phyloP scores from a whole-genome alignment of 1,139 yeast genomes.

The Geotrichum histeridarum region DNA sequence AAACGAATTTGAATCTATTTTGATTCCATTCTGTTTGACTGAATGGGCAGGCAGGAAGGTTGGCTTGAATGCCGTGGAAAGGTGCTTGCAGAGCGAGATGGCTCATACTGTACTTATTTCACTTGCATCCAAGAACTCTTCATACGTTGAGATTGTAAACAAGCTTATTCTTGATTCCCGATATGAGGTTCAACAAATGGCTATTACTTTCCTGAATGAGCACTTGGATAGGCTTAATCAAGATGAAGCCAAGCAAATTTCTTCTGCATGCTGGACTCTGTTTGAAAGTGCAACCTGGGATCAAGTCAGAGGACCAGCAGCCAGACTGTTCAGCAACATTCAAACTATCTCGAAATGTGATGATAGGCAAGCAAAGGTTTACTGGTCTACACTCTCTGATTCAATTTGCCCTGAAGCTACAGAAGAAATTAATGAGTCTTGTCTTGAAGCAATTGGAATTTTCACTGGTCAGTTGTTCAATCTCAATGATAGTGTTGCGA shows the following conservation, averaged over 20 bases:
- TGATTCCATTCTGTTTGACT: slow-evolving; percentile 17
- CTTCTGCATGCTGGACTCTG: slow-evolving; percentile 36
- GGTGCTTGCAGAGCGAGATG: slow-evolving; percentile 19
- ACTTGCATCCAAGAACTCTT: background rate
- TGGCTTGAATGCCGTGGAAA: slow-evolving; percentile 15
- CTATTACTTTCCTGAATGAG: slow-evolving; percentile 35
- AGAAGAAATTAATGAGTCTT: slow-evolving; percentile 46
- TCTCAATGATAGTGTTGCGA: slow-evolving; percentile 14
- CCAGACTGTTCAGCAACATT: slow-evolving; percentile 40
- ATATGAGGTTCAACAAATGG: slow-evolving; percentile 49
- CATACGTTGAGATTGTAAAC: slow-evolving; percentile 6
- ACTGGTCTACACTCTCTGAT: slow-evolving; percentile 30
- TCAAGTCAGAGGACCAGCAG: slow-evolving; percentile 43
- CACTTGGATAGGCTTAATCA: slow-evolving; percentile 18
- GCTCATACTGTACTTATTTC: slow-evolving; percentile 12
- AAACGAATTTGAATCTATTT: slow-evolving; percentile 5
- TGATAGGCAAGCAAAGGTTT: slow-evolving; percentile 18
- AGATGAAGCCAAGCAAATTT: slow-evolving; percentile 11
- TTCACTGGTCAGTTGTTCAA: slow-evolving; percentile 32
- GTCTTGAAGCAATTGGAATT: slow-evolving; percentile 50
- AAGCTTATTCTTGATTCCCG: slow-evolving; percentile 13
- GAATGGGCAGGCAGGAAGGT: slow-evolving; percentile 7
- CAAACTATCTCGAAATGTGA: slow-evolving; percentile 14
- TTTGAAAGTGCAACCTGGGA: slow-evolving; percentile 38
- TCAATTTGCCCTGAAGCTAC: slow-evolving; percentile 34